Conservation (phyloP, 805 yeast species). For the Candida silvicultrix region DNA sequence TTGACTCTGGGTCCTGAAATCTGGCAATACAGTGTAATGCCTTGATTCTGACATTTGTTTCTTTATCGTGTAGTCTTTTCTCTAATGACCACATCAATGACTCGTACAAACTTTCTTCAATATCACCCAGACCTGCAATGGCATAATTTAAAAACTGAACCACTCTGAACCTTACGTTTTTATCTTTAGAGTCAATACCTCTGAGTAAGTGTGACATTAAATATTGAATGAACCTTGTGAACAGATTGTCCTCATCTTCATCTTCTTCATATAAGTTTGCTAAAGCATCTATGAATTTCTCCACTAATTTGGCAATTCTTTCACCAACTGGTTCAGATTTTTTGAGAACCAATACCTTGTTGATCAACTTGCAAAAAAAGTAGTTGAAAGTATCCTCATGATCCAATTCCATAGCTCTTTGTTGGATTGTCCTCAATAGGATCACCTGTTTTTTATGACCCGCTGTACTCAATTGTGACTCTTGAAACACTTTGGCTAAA, state of each 20-base stretch:
- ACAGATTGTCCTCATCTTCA: slow-evolving; percentile 34
- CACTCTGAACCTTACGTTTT: slow-evolving; percentile 71
- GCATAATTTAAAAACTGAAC: slow-evolving; percentile 69
- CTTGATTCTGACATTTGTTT: slow-evolving; percentile 72
- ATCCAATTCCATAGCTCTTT: slow-evolving; percentile 45
- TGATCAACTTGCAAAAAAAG: slow-evolving; percentile 53
- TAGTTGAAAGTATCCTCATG: slow-evolving; percentile 53
- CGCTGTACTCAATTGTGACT: slow-evolving; percentile 66
- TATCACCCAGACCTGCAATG: slow-evolving; percentile 66
- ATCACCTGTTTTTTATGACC: slow-evolving; percentile 73
- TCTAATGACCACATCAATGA: slow-evolving; percentile 54
- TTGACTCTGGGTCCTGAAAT: slow-evolving; percentile 47
- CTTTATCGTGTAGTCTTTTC: slow-evolving; percentile 67
- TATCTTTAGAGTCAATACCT: slow-evolving; percentile 74
- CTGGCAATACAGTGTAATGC: slow-evolving; percentile 76
- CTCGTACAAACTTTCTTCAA: slow-evolving; percentile 67
- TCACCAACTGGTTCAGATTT: slow-evolving; percentile 70
- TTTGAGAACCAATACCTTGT: slow-evolving; percentile 61
- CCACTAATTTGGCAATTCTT: slow-evolving; percentile 62
- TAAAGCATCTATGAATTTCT: slow-evolving; percentile 49
- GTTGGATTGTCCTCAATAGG: slow-evolving; percentile 52
- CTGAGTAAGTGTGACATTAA: slow-evolving; percentile 62
- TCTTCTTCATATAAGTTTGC: slow-evolving; percentile 23
- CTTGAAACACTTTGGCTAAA: slow-evolving; percentile 68
- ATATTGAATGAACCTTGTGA: slow-evolving; percentile 49